A percentile compares a stretch with the other conserved stretches of the same genome.
Evolutionary conservation across 176 grass and related monocot species (phyloP).

Genomic region (Aechmea fasciata): DNA sequence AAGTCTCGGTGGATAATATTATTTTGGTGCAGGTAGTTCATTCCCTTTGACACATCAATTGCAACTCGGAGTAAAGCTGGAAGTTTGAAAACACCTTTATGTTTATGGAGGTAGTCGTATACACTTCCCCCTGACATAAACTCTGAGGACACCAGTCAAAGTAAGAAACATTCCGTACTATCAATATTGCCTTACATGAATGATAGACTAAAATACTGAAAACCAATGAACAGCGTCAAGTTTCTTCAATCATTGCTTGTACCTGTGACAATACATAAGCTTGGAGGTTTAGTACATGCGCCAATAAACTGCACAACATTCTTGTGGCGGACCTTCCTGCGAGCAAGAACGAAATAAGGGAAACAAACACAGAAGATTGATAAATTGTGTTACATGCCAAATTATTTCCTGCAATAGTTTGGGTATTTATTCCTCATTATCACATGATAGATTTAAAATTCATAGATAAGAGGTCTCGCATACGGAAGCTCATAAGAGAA

Average conservation of each 20-base stretch:
- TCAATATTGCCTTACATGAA: not conserved
- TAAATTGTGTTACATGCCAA: not conserved
- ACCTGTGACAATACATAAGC: slow-evolving; percentile 95
- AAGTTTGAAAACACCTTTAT: slow-evolving; percentile 78
- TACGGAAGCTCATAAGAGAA: not conserved
- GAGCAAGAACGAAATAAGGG: slow-evolving; percentile 23
- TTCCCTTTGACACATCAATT: slow-evolving; percentile 98
- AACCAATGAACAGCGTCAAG: not conserved
- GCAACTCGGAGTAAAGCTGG: slow-evolving; percentile 81
- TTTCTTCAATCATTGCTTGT: slow-evolving; percentile 2
- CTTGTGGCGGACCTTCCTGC: slow-evolving; percentile 92
- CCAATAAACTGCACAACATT: slow-evolving; percentile 99
- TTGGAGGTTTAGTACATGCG: slow-evolving; percentile 79
- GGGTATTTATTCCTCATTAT: not conserved
- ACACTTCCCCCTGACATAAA: slow-evolving; percentile 94
- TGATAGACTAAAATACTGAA: not conserved
- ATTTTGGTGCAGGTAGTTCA: slow-evolving; percentile 99
- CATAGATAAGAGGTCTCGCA: not conserved
- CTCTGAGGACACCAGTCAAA: slow-evolving; percentile 39
- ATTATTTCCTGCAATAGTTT: not conserved
- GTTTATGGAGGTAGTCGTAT: slow-evolving; percentile 96
- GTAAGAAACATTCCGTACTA: not conserved
- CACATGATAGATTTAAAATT: not conserved
- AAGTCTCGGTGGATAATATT: slow-evolving; percentile 98
- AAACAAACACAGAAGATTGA: slow-evolving; percentile 11